These are phyloP conservation scores for Filobasidium floriforme DNA, from an alignment of 768 basidiomycete species.

Conservation along the genomic window DNA sequence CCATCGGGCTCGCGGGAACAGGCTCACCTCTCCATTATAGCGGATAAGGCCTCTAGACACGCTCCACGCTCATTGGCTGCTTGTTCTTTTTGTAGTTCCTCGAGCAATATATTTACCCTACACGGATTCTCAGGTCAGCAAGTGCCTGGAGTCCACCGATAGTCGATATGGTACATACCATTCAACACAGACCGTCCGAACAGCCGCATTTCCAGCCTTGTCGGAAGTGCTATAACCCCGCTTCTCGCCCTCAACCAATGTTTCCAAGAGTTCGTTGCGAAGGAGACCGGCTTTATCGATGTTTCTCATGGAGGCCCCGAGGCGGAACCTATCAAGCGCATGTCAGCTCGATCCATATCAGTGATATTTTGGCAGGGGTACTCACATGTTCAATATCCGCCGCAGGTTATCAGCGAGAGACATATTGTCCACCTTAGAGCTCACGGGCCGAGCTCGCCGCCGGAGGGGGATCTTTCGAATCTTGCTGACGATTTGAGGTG, in stretches of 20 bases:
- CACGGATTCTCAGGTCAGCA: slow-evolving; percentile 3
- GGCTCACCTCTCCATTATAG: slow-evolving; percentile 45
- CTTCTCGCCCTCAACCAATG: slow-evolving; percentile 43
- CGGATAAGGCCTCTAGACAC: slow-evolving; percentile 46
- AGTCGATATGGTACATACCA: slow-evolving; percentile 34
- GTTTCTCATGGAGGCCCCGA: slow-evolving; percentile 25
- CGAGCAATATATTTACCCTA: slow-evolving; percentile 30
- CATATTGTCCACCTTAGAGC: neutral
- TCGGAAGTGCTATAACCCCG: slow-evolving; percentile 29
- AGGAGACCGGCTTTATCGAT: slow-evolving; percentile 40
- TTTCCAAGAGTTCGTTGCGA: slow-evolving; percentile 38
- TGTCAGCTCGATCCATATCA: neutral
- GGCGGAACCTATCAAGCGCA: slow-evolving; percentile 26
- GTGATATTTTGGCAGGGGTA: neutral
- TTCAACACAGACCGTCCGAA: slow-evolving; percentile 43
- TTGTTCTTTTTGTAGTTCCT: slow-evolving; percentile 45
- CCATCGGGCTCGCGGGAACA: neutral
- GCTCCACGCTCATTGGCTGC: slow-evolving; percentile 47
- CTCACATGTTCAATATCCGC: slow-evolving; percentile 17
- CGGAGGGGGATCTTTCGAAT: slow-evolving; percentile 13
- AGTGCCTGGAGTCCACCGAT: neutral
- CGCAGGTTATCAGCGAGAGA: slow-evolving; percentile 14
- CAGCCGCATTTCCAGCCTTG: slow-evolving; percentile 26
- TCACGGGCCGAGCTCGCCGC: slow-evolving; percentile 7
- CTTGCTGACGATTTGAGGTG: slow-evolving; percentile 3